phyloP scores from a whole-genome alignment of 148 eudicot species.

The Oxyria digyna region DNA sequence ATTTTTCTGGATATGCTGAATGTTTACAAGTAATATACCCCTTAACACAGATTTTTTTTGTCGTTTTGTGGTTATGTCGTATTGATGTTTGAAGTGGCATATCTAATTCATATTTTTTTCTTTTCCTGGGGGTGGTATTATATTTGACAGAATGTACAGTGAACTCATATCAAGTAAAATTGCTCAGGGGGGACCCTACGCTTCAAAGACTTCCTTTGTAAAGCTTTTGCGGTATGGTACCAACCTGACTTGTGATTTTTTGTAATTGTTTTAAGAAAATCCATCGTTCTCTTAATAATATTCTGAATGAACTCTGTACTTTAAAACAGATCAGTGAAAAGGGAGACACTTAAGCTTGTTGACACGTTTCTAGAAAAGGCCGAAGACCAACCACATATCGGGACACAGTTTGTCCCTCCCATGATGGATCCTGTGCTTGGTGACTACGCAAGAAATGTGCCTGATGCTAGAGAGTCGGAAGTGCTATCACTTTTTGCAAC shows the following conservation, averaged over 20 bases:
- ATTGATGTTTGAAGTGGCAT: neutral
- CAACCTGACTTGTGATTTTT: neutral
- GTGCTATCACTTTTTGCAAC: conserved; percentile 93
- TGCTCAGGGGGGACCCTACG: conserved; percentile 84
- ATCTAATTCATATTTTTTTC: neutral
- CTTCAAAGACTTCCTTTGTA: conserved; percentile 74
- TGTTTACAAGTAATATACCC: conserved; percentile 66
- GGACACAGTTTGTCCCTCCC: conserved; percentile 96
- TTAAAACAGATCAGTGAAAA: conserved; percentile 73
- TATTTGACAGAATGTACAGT: conserved; percentile 78
- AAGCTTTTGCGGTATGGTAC: conserved; percentile 74
- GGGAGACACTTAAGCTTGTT: conserved; percentile 91
- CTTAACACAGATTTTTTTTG: neutral
- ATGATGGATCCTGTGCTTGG: conserved; percentile 99
- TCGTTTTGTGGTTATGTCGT: neutral
- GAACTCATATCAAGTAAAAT: conserved; percentile 88
- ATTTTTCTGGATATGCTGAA: conserved; percentile 98
- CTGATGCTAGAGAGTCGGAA: conserved; percentile 99
- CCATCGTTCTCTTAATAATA: no score
- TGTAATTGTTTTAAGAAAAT: neutral
- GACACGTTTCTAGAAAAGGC: conserved; percentile 97
- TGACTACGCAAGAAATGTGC: conserved; percentile 92
- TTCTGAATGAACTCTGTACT: neutral
- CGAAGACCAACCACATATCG: conserved; percentile 92
- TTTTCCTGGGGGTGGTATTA: neutral